A percentile compares a stretch with the other conserved stretches of the same genome.
Evolutionary conservation across 257 asterid genomes (phyloP).

Genomic region (Pogostemon cablin): DNA sequence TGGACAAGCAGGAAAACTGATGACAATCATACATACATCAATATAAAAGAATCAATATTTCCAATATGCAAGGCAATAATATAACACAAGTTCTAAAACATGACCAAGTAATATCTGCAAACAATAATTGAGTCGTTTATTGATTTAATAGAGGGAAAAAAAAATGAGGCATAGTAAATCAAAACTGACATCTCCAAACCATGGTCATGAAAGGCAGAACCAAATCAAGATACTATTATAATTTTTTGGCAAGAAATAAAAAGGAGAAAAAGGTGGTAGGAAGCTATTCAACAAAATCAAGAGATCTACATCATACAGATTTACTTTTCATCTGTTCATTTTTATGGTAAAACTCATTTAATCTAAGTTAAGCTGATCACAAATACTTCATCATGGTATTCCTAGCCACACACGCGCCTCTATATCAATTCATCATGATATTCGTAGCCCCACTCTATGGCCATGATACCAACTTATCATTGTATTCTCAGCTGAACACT

Average conservation of each 20-base stretch:
- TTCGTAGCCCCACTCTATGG: neutral
- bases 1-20: conserved; percentile 39
- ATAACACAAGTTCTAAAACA: conserved; percentile 15
- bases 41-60: conserved; percentile 6
- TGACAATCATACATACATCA: conserved; percentile 15
- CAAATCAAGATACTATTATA: conserved; percentile 9
- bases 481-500: conserved; percentile 23
- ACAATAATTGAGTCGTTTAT: neutral
- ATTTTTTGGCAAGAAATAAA: conserved; percentile 9
- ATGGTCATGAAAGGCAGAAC: conserved; percentile 14
- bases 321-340: neutral
- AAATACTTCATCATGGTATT: conserved; percentile 19
- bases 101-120: conserved; percentile 11
- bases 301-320: conserved; percentile 14
- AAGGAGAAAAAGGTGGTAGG: neutral
- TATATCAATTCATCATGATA: conserved; percentile 15
- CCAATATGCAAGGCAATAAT: conserved; percentile 2
- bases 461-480: neutral
- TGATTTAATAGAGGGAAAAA: neutral
- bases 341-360: conserved; percentile 9
- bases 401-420: conserved; percentile 6
- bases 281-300: conserved; percentile 19
- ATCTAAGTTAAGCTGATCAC: conserved; percentile 4
- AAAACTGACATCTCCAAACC: conserved; percentile 11
- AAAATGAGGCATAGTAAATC: neutral